Base-by-base conservation (phyloP, 2,329 filamentous ascomycete genomes). In the Fusarium sambucinum region DNA sequence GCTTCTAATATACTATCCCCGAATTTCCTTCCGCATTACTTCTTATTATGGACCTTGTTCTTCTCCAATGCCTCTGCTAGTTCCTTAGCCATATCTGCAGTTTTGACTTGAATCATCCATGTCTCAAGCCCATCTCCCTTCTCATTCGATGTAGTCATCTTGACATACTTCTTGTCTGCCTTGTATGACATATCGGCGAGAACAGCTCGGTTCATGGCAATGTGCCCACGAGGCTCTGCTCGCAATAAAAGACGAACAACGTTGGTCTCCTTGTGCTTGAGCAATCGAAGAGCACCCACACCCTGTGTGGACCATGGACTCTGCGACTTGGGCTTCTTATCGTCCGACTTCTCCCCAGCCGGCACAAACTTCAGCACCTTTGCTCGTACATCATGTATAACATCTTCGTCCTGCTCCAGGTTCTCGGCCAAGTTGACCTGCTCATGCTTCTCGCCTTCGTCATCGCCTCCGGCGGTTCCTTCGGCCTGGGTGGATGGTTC, bases 61-160 rank as follows among this genome's bases (percentile, higher is more conserved):
- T 82, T 79, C 76, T 88, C 85, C 73, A 88, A 65, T 4, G 79
- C 80, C 17, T 77, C 77, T 1, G 85, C 84, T 40, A 92, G 77
- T 48, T 82, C 80, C 71, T 83, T 80, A 14, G 90, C 86, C 41
- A 89, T 73, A 35, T 86, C 84, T 66, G 84, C 81, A 4, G 89
- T 89, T 81, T 91, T 92, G 47, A 93, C 87, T 75, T 90, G 88
- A 17, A 94, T 78, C 75, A 90, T 86, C 89, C 90, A 94, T 6
- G 88, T 88, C 77, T 92, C 89, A 29, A 92, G 78, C 1, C 84
- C 84, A 45, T 83, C 83, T 17, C 88, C 89, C 50, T 83, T 81
- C 51, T 88, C 86, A 58, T 84, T 85, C 1, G 88, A 84, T 7
- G 86, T 84, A 13, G 83, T 82, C 59, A 90, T 70, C 75, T 86